These are phyloP conservation scores for Hymenotorrendiella dingleyae DNA, from an alignment of 2,329 filamentous ascomycete species.

Conservation along the genomic window DNA sequence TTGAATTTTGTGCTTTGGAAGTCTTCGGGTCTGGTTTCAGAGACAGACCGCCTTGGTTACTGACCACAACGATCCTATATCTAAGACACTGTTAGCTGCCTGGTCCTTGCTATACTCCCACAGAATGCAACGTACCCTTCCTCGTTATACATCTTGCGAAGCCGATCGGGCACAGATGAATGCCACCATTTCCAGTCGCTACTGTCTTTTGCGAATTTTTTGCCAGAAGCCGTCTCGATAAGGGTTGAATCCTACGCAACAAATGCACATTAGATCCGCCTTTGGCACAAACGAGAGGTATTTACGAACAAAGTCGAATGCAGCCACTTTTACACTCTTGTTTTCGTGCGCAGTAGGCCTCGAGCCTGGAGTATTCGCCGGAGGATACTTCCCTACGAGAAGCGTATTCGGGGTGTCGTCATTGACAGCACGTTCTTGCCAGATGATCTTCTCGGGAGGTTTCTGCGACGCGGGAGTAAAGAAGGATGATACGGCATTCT, in stretches of 20 bases:
- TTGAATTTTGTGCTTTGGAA: constrained; percentile 59
- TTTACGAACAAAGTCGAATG: constrained; percentile 57
- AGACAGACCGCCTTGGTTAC: constrained; percentile 81
- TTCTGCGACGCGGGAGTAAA: constrained; percentile 86
- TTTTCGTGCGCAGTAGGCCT: constrained; percentile 10
- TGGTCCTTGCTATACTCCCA: not conserved
- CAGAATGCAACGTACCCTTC: constrained; percentile 50
- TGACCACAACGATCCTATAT: constrained; percentile 72
- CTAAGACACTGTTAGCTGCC: constrained; percentile 34
- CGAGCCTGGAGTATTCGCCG: constrained; percentile 32
- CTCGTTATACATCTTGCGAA: constrained; percentile 59
- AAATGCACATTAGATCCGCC: constrained; percentile 2
- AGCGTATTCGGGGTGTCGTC: constrained; percentile 51
- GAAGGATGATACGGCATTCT: constrained; percentile 70
- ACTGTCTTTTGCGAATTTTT: constrained; percentile 64
- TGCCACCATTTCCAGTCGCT: constrained; percentile 97
- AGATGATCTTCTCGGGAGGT: constrained; percentile 66
- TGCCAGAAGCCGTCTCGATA: constrained; percentile 73
- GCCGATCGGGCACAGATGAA: constrained; percentile 55
- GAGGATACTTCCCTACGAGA: constrained; percentile 67
- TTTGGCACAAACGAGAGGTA: not conserved
- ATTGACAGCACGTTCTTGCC: constrained; percentile 57
- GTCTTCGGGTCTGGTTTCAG: constrained; percentile 68
- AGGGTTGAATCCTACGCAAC: constrained; percentile 72
- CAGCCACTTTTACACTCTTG: constrained; percentile 56